Conservation (phyloP, 805 yeast species). For the Millerozyma miso region DNA sequence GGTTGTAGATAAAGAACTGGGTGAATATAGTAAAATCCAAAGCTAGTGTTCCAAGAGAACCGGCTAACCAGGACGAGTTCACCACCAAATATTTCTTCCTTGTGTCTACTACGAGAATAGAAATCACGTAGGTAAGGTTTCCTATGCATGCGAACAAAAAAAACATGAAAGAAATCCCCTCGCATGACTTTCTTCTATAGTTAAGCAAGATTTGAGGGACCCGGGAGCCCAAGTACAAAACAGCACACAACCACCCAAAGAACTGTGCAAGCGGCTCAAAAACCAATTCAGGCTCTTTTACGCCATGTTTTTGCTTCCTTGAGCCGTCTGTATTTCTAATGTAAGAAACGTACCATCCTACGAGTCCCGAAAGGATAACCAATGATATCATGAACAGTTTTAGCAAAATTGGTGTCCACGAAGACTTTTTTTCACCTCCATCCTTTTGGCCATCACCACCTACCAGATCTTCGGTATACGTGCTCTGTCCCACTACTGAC, state of each 20-base stretch:
- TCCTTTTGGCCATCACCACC: background rate
- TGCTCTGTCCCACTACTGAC: conserved; percentile 44
- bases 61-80: conserved; percentile 90
- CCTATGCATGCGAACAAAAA: conserved; percentile 95
- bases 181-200: conserved; percentile 84
- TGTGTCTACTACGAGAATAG: conserved; percentile 73
- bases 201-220: conserved; percentile 88
- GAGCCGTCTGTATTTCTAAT: conserved; percentile 35
- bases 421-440: conserved; percentile 11
- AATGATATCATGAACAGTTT: conserved; percentile 53
- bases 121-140: conserved; percentile 82
- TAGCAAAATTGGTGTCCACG: conserved; percentile 17
- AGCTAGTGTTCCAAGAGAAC: conserved; percentile 80
- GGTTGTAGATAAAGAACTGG: conserved; percentile 79
- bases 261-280: conserved; percentile 79
- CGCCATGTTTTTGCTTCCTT: conserved; percentile 20
- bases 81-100: conserved; percentile 67
- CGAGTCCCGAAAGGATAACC: conserved; percentile 73
- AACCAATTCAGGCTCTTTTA: conserved; percentile 41
- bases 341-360: conserved; percentile 82
- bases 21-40: conserved; percentile 80
- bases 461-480: conserved; percentile 22
- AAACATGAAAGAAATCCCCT: conserved; percentile 90
- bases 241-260: conserved; percentile 81
- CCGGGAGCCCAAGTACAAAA: conserved; percentile 78